Base-by-base conservation (phyloP, 2,329 filamentous ascomycete genomes). In the Fusarium nisikadoi region DNA sequence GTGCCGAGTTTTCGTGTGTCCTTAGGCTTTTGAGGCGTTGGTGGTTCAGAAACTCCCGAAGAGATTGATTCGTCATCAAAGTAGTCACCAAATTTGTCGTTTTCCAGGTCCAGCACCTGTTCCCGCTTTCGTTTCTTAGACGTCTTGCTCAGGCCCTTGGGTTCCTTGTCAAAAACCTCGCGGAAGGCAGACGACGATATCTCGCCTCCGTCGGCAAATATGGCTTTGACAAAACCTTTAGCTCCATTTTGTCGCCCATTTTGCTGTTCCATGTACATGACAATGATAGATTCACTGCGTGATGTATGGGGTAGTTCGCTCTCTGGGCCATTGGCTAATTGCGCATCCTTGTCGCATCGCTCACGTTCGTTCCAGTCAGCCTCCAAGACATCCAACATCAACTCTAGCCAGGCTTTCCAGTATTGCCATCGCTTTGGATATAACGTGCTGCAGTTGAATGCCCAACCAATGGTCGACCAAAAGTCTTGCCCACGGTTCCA, bases 401-500 rank as follows among this genome's bases (percentile, higher is more conserved):
- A 91, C 38, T 91, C 88, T 19, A 98, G 84, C 93, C 94, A 97
- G 12, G 89, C 82, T 74, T 87, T 90, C 94, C 95, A 98, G 77
- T 91, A 88, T 54, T 86, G 87, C 95, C 96, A 98, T 25, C 95
- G 88, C 43, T 88, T 86, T 3, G 90, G 90, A 74, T 95, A 86
- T 36, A 88, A 80, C 4, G 92, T 87, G 56, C 94, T 95, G 83
- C 95, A 98, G 79, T 95, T 96, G 80, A 98, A 94, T 0, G 93
- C 92, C 96, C 96, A 98, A 7, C 95, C 96, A 0, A 96, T 87
- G 0, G 93, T 89, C 45, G 91, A 88, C 94, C 96, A 99, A 76
- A 98, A 97, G 78, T 97, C 94, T 68, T 93, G 90, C 2, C 92
- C 93, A n/a, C 89, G 88, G 20, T 83, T 84, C 89, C 93, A 97